Evolutionary conservation across 179 eudicot genomes (phyloP).

Genomic region (Beta macrorhiza): DNA sequence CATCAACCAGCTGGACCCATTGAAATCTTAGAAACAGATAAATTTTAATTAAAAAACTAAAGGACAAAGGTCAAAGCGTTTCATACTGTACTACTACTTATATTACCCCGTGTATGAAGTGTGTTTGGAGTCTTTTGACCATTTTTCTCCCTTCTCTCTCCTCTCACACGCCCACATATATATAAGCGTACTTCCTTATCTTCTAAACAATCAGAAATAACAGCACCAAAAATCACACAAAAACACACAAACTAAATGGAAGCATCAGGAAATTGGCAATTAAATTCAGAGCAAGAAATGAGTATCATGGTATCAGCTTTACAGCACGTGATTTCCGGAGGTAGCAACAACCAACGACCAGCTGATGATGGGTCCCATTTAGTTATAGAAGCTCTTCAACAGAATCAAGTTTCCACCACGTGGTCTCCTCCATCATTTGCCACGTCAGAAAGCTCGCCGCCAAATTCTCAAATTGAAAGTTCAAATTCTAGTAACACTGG

Average conservation of each 20-base stretch:
- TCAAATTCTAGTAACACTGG: background rate
- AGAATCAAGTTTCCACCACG: background rate
- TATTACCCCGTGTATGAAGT: slow-evolving; percentile 28
- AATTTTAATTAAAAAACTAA: too few species aligned
- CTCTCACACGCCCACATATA: background rate
- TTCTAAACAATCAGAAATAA: background rate
- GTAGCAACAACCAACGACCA: background rate
- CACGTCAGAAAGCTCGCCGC: slow-evolving; percentile 25
- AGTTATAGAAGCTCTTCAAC: slow-evolving; percentile 4
- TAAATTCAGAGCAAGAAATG: slow-evolving; percentile 30
- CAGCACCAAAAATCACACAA: background rate
- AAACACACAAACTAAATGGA: background rate
- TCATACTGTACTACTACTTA: background rate
- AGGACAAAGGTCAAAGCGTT: background rate
- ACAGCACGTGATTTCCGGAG: slow-evolving; percentile 33
- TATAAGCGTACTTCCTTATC: slow-evolving; percentile 12
- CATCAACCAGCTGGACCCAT: too few species aligned
- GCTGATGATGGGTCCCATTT: background rate
- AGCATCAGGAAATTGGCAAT: background rate
- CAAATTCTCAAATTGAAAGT: background rate
- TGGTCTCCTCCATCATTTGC: slow-evolving; percentile 5
- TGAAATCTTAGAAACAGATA: too few species aligned
- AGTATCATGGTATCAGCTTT: slow-evolving; percentile 43
- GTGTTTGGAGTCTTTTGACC: slow-evolving; percentile 37
- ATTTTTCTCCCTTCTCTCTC: background rate